Evolutionary conservation across 2,329 filamentous ascomycete genomes (phyloP), one percentile per base, ranked within the genome.

Genomic region (Neopestalotiopsis sp.): DNA sequence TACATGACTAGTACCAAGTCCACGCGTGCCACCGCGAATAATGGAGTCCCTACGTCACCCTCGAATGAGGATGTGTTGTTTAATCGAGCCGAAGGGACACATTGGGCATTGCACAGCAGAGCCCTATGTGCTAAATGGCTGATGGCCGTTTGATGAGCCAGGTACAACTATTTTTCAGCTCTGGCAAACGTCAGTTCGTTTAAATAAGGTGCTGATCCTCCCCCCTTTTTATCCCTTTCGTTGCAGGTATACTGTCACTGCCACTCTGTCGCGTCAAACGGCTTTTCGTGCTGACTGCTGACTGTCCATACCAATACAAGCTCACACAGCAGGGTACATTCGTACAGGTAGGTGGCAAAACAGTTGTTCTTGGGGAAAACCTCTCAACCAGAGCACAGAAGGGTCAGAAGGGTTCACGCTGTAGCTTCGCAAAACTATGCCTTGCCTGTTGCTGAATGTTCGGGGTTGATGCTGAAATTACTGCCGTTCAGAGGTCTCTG

Each of bases 201-300:
- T 53, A 53, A 53, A 53, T 53, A 53, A 53, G 45, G 45, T 53
- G 45, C 45, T 53, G 45, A 53, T 53, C 45, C 45, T 53, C 20
- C 45, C 45, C 45, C 45, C 45, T 53, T 53, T 53, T 53, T 20
- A 7, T 38, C 10, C 10, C 34, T 38, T 10, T 5, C 34, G 34
- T 38, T 38, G 34, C 34, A 38, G 10, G 10, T 38, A 38, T 38
- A 38, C 34, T 38, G 34, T 6, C 34, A 38, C 34, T 38, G 34
- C 34, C 34, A 38, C 45, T 53, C 17, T 7, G 17, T 53, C 20
- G 45, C 45, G 45, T 53, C 9, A 53, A n/a, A 17, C n/a, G 45
- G 17, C 20, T 53, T 14, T 53, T 53, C 45, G 45, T 53, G 45
- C 45, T 53, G 45, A 53, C 45, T 53, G 45, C 20, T 20, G 9